Percentiles rank a stretch among this genome's conserved stretches.
These are phyloP conservation scores for Fraxinus greggii DNA, from an alignment of 305 asterid species.

Conservation along the genomic window DNA sequence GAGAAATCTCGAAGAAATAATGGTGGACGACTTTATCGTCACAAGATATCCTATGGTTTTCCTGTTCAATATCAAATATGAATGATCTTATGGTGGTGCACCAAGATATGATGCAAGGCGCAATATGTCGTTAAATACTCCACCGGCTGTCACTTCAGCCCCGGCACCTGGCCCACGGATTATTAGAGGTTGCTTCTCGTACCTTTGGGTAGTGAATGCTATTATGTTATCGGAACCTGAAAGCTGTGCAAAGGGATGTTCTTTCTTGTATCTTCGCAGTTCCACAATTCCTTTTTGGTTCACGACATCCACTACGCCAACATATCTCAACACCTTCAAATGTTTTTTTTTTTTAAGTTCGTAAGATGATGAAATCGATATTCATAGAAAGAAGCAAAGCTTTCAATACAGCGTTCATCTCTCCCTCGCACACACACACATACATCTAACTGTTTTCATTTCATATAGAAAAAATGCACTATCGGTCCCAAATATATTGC, in stretches of 20 bases:
- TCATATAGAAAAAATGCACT: neutral
- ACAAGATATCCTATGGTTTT: neutral
- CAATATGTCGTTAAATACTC: slow-evolving; percentile 86
- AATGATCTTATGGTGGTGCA: slow-evolving; percentile 65
- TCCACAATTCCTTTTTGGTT: slow-evolving; percentile 80
- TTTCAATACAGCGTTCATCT: neutral
- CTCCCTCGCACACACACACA: neutral
- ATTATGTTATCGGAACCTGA: slow-evolving; percentile 95
- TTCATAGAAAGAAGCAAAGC: slow-evolving; percentile 4
- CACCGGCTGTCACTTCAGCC: slow-evolving; percentile 97
- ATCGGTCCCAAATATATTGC: neutral
- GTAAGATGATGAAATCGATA: slow-evolving; percentile 19
- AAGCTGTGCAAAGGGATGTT: slow-evolving; percentile 88
- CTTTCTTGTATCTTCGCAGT: slow-evolving; percentile 73
- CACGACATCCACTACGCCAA: slow-evolving; percentile 86
- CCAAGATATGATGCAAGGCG: slow-evolving; percentile 99
- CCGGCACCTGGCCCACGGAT: slow-evolving; percentile 99
- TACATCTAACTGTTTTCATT: neutral
- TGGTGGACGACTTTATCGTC: neutral
- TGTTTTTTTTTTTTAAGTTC: slow-evolving; percentile 16
- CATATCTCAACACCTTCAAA: slow-evolving; percentile 85
- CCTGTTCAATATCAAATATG: neutral
- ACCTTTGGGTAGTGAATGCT: slow-evolving; percentile 95
- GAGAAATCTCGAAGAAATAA: neutral
- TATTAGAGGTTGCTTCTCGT: slow-evolving; percentile 76